phyloP scores from a whole-genome alignment of 2,329 filamentous ascomycete genomes.

The Camillea tinctor region DNA sequence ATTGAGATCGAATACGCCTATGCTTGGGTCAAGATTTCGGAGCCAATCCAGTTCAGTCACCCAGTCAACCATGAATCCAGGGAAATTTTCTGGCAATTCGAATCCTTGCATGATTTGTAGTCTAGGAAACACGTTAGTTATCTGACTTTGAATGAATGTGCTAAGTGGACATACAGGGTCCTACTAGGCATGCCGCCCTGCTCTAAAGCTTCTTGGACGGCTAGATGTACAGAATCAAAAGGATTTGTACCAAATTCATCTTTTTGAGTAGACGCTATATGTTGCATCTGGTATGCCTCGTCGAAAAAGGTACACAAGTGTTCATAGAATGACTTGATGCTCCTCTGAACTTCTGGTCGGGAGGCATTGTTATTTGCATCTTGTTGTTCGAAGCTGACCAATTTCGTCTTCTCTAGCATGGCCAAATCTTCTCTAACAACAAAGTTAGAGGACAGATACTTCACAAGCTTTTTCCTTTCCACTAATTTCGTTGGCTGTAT shows the following conservation, averaged over 20 bases:
- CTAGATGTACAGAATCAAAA: conserved; percentile 18
- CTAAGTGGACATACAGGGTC: conserved; percentile 24
- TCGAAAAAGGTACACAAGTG: conserved; percentile 10
- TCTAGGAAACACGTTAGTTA: conserved; percentile 18
- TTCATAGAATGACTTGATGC: conserved; percentile 22
- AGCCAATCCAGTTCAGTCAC: conserved; percentile 25
- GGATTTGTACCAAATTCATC: conserved; percentile 13
- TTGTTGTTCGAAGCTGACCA: background rate
- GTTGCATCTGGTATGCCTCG: background rate
- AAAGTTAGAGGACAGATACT: conserved; percentile 18
- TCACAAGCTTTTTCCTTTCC: conserved; percentile 16
- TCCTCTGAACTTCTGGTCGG: conserved; percentile 6
- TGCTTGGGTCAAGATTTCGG: conserved; percentile 16
- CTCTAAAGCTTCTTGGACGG: conserved; percentile 19
- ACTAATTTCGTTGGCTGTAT: conserved; percentile 2
- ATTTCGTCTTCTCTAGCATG: background rate
- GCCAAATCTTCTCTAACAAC: conserved; percentile 23
- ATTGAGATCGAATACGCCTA: conserved; percentile 19
- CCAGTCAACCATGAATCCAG: conserved; percentile 22
- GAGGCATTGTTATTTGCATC: background rate
- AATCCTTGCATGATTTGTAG: conserved; percentile 22
- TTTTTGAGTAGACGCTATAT: background rate
- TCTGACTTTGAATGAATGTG: background rate
- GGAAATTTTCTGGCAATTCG: conserved; percentile 14
- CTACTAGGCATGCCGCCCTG: conserved; percentile 14